A percentile compares a stretch with the other conserved stretches of the same genome.
Conservation (phyloP, 495 filamentous ascomycete species). For the Lasiosphaeria miniovina region DNA sequence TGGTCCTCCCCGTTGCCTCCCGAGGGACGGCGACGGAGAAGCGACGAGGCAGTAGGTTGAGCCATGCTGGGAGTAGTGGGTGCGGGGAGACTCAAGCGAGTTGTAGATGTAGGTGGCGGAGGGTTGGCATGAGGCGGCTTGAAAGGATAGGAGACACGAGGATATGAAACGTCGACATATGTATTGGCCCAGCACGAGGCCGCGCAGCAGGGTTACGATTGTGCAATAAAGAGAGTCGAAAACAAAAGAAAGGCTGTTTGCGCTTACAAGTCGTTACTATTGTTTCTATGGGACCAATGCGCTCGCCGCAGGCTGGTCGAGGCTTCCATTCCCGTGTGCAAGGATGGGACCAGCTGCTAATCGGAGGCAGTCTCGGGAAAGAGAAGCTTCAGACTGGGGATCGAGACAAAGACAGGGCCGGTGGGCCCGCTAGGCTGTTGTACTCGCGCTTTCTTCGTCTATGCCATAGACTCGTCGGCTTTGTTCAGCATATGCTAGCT, state of each 20-base stretch:
- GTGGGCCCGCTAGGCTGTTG: neutral
- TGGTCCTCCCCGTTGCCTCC: constrained; percentile 2
- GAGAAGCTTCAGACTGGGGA: neutral
- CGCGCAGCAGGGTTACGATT: no score
- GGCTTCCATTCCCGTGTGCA: constrained; percentile 20
- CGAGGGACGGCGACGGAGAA: neutral
- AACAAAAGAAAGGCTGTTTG: no score
- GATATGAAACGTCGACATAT: no score
- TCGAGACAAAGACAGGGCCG: neutral
- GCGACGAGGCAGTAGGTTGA: neutral
- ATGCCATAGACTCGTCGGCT: constrained; percentile 4
- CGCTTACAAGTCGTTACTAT: no score
- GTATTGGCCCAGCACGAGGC: no score
- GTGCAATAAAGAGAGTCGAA: no score
- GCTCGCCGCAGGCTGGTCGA: constrained; percentile 5
- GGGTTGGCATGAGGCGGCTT: no score
- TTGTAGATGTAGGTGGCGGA: no score
- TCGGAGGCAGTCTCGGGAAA: neutral
- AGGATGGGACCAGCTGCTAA: no score
- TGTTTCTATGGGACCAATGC: no score
- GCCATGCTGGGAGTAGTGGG: neutral
- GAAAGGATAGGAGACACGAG: no score
- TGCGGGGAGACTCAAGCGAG: no score
- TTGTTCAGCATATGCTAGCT: neutral
- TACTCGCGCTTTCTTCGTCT: constrained; percentile 2